Evolutionary conservation across 202 grass and related monocot genomes (phyloP).

Genomic region (Sporobolus alterniflorus): DNA sequence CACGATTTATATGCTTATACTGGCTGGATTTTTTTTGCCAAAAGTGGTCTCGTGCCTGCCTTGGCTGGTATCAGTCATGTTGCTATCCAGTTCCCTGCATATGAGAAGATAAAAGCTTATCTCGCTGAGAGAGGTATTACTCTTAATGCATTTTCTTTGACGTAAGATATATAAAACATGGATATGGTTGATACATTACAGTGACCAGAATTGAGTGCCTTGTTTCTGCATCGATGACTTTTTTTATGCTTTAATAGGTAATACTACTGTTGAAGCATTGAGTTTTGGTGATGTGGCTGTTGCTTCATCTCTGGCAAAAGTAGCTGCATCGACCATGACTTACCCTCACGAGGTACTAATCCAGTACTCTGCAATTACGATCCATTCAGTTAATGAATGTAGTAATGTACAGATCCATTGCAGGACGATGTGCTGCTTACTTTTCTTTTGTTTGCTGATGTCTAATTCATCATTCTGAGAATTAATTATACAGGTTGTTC

Average conservation of each 20-base stretch:
- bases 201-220: slow-evolving; percentile 11
- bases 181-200: not conserved
- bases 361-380: not conserved
- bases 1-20: slow-evolving; percentile 23
- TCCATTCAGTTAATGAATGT: slow-evolving; percentile 7
- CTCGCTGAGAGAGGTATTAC: slow-evolving; percentile 80
- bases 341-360: slow-evolving; percentile 91
- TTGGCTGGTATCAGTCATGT: slow-evolving; percentile 97
- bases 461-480: not conserved
- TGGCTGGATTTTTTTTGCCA: slow-evolving; percentile 16
- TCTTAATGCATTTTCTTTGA: not conserved
- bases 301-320: slow-evolving; percentile 94
- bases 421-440: not conserved
- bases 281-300: slow-evolving; percentile 92
- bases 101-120: slow-evolving; percentile 94
- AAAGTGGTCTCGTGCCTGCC: slow-evolving; percentile 87
- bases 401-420: not conserved
- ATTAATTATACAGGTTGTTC: slow-evolving; percentile 71
- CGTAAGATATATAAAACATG: not conserved
- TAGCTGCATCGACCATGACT: slow-evolving; percentile 89
- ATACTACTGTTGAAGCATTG: slow-evolving; percentile 85
- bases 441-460: slow-evolving; percentile 7
- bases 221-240: slow-evolving; percentile 25
- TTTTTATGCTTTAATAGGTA: slow-evolving; percentile 54
- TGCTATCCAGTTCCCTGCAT: slow-evolving; percentile 94